Base-by-base conservation (phyloP, 495 filamentous ascomycete species). In the Venustampulla echinocandica region DNA sequence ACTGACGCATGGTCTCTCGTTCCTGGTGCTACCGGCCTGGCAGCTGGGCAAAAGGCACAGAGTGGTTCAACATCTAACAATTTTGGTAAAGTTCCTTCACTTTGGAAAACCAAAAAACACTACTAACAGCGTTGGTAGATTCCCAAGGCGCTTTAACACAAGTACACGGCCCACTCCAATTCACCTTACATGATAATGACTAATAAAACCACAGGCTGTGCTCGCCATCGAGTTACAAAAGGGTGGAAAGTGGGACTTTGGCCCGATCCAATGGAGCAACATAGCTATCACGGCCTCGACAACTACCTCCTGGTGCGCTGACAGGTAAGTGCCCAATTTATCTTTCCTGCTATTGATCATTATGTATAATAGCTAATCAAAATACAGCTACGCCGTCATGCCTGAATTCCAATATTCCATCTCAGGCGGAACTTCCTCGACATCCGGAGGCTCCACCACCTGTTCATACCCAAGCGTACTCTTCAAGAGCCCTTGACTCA, bases 51-150 rank as follows among this genome's bases (percentile, higher is more conserved):
- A 20, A 35, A 6, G 3, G 15, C 28, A 6, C 27, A 40, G 18
- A 42, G 18, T 27, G 46, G 46, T 18, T 49, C 30, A n/a, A 32
- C 46, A 9, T 43, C 27, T 2, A 23, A 43, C 6, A 35, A 23
- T 6, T 49, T 40, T 30, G 10, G 46, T 42, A 14, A 49, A 70
- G 49, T 7, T 35, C 33, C 18, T 7, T 14, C 33, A 14, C 33
- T 15, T 35, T 14, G 11, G n/a, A 7, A 6, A n/a, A n/a, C 4
- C 33, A 7, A 15, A 4, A 7, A 7, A n/a, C 5, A 14, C 33
- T 15, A 14, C 33, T 35, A 35, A 35, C n/a, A 5, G 6, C 13
- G 18, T 35, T 35, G n/a, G 18, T 35, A 6, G 13, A 35, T 14
- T n/a, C 11, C 33, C 33, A 35, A 35, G 33, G 33, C 13, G 33